These are phyloP conservation scores for Apiospora marii DNA, from an alignment of 2,329 filamentous ascomycete genomes.

Conservation along the genomic window DNA sequence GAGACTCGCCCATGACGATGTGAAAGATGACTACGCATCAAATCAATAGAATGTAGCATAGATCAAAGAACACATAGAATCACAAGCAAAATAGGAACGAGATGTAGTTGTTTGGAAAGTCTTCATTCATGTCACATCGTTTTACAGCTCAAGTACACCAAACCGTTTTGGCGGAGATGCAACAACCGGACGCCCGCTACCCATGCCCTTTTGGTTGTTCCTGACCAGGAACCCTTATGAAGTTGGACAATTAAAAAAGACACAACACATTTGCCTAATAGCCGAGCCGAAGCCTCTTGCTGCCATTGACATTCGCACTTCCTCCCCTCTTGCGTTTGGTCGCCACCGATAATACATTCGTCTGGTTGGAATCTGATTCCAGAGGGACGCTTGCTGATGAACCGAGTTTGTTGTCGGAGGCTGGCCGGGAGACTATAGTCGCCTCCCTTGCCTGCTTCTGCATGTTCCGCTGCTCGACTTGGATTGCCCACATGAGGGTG, in stretches of 20 bases:
- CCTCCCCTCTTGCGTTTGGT: conserved; percentile 27
- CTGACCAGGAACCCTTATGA: not conserved
- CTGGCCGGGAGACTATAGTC: conserved; percentile 30
- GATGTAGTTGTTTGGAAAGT: not conserved
- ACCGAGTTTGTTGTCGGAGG: conserved; percentile 26
- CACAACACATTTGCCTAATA: conserved; percentile 14
- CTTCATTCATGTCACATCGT: conserved; percentile 25
- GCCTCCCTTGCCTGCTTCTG: conserved; percentile 26
- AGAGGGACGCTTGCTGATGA: conserved; percentile 27
- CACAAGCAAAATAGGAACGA: not conserved
- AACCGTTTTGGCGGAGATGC: conserved; percentile 15
- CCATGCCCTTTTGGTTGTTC: conserved; percentile 19
- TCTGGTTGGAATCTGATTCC: conserved; percentile 27
- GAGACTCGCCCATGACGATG: too few species aligned
- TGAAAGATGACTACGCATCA: not conserved
- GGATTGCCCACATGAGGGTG: conserved; percentile 46
- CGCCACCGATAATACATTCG: conserved; percentile 26
- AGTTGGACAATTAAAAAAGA: conserved; percentile 9
- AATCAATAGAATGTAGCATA: not conserved
- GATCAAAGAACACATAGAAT: not conserved
- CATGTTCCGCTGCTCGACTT: conserved; percentile 45
- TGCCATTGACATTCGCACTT: conserved; percentile 7
- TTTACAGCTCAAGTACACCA: conserved; percentile 23
- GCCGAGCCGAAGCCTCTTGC: conserved; percentile 27
- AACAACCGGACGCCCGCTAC: conserved; percentile 24